These are phyloP conservation scores for Filobasidium floriforme DNA, from an alignment of 768 basidiomycete species.

Conservation along the genomic window DNA sequence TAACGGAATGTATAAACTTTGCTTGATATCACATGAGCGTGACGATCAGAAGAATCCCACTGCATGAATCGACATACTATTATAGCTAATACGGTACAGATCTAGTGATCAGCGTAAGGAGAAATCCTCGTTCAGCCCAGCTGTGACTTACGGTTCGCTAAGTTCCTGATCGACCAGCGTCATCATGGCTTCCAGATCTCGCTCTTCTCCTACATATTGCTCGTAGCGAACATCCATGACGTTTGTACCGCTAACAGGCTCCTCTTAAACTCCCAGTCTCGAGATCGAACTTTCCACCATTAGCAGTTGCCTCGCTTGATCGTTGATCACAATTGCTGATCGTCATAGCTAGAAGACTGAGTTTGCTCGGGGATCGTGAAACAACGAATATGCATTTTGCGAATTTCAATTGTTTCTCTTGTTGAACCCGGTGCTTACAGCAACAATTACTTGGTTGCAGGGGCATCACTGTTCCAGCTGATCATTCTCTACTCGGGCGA, in stretches of 20 bases:
- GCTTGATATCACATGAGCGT: background rate
- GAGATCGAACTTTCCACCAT: too few species aligned
- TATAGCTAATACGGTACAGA: conserved; percentile 28
- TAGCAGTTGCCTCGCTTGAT: too few species aligned
- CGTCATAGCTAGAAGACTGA: too few species aligned
- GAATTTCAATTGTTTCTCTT: too few species aligned
- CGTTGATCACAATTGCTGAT: too few species aligned
- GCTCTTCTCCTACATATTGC: conserved; percentile 29
- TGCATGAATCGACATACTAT: conserved; percentile 23
- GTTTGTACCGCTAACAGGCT: background rate
- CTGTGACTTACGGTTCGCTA: conserved; percentile 82
- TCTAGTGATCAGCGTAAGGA: background rate
- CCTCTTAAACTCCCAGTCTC: too few species aligned
- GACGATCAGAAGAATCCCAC: background rate
- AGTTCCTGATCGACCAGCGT: conserved; percentile 81
- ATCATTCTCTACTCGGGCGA: too few species aligned
- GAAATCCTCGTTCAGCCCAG: background rate
- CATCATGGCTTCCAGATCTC: conserved; percentile 62
- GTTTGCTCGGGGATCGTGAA: too few species aligned
- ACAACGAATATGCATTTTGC: too few species aligned
- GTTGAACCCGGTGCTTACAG: too few species aligned
- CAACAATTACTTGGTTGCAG: too few species aligned
- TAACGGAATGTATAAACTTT: conserved; percentile 81
- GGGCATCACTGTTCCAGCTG: too few species aligned
- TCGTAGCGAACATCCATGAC: conserved; percentile 18